phyloP scores from a whole-genome alignment of 2,329 filamentous ascomycete species.

The Exophiala bonariae region DNA sequence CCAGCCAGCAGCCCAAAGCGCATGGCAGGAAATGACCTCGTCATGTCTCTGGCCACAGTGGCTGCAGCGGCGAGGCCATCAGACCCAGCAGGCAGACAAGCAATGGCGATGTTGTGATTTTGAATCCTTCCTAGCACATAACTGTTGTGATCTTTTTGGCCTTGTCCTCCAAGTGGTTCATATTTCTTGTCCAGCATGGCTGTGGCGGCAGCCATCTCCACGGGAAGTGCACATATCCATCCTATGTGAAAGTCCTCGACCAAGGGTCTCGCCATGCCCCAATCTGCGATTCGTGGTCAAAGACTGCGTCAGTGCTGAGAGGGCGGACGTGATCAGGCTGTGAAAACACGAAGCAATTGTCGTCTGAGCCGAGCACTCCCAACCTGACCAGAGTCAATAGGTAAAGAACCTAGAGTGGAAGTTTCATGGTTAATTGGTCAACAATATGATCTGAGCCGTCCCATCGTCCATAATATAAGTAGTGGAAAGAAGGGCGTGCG shows the following conservation, averaged over 20 bases:
- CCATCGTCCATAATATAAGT: too few species aligned
- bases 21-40: slow-evolving; percentile 29
- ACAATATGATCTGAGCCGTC: too few species aligned
- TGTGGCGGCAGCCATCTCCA: slow-evolving; percentile 32
- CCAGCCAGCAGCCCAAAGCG: slow-evolving; percentile 32
- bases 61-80: slow-evolving; percentile 29
- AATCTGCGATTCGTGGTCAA: too few species aligned
- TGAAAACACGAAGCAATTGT: too few species aligned
- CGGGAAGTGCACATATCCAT: not conserved
- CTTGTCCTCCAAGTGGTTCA: slow-evolving; percentile 6
- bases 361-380: too few species aligned
- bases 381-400: too few species aligned
- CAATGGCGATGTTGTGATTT: slow-evolving; percentile 30
- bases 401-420: too few species aligned
- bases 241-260: not conserved
- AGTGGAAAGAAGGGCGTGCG: too few species aligned
- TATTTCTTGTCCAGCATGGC: slow-evolving; percentile 17
- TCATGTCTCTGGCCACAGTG: slow-evolving; percentile 27
- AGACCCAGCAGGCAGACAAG: slow-evolving; percentile 23
- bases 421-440: too few species aligned
- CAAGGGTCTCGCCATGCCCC: too few species aligned
- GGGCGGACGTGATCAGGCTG: too few species aligned
- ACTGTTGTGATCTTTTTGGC: slow-evolving; percentile 24
- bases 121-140: slow-evolving; percentile 29
- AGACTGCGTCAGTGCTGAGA: too few species aligned